Evolutionary conservation across 495 filamentous ascomycete genomes (phyloP), one percentile per base, ranked within the genome.

Genomic region (Penicillium manginii): DNA sequence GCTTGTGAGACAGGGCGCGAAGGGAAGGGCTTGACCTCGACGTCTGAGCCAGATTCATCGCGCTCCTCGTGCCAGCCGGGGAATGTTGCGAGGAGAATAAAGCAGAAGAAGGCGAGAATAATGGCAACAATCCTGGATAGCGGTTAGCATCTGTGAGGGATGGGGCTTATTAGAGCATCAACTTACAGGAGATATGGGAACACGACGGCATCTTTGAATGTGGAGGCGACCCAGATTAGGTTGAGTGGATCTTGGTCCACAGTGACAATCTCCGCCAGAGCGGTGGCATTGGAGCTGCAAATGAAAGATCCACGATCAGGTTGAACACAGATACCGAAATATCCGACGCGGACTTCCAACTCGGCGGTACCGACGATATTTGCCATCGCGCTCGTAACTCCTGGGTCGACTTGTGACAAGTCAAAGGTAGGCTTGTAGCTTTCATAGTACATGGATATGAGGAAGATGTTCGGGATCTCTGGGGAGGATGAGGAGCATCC

Each of bases 391-490:
- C 76, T 77, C 52, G 88, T 86, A 54, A 93, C 89, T 37, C 87
- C 89, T 54, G 92, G 93, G 68, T 94, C 84, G 53, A 93, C 91
- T 77, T 97, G 93, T 19, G 91, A 79, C 4, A 85, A 79, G 63
- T 86, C 81, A 59, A 86, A 86, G 7, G 74, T 76, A 0, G 86
- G 86, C 5, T 80, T 77, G 65, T 88, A 89, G 40, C 76, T 74
- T 63, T 86, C 70, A 71, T 89, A 89, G 76, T 87, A 89, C 61
- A 89, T 75, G 19, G 84, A 87, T 57, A 89, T 87, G 58, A 89
- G 79, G 75, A 88, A 89, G 67, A 89, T 89, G 70, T 74, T 72
- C 17, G 86, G 86, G 9, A 89, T 89, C 52, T 84, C 72, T 11
- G 86, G 86, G 6, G 86, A 89, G 9, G 86, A 85, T 32, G 84